Evolutionary conservation across 306 rosid genomes (phyloP), one percentile per base, ranked within the genome.

Genomic region (Lagenaria siceraria): DNA sequence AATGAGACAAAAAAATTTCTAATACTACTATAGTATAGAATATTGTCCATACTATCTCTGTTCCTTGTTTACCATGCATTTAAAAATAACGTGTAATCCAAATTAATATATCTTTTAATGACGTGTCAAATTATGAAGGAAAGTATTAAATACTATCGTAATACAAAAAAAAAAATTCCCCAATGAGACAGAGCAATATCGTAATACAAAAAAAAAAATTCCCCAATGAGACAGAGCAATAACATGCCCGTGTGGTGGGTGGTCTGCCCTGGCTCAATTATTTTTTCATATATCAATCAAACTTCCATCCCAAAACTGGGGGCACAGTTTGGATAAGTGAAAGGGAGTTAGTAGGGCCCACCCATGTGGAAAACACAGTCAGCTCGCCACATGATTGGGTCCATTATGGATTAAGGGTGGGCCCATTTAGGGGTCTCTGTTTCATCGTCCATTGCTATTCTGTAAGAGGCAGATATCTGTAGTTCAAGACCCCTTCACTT

Each of bases 271-370:
- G 8, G 10, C 77, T 73, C 72, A 10, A 22, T 74, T 42, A 73
- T 18, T 51, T 51, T 8, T 49, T 31, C 15, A 4, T 29, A 19
- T 29, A 48, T 49, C 43, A 51, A 66, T 40, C 74, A n/a, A 38
- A 73, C 77, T 73, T 31, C 43, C 59, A 73, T 73, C 40, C 76
- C 18, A 72, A 49, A 49, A 49, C 62, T 4, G 48, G 62, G 46
- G 77, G 40, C 77, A 29, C 46, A 52, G 62, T 52, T 73, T 73
- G 77, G 77, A 73, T 73, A 73, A 73, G 77, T 3, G 10, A 14
- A n/a, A 14, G 56, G 61, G 27, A 73, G 77, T 27, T 40, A 72
- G 60, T 24, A 21, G 1, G 77, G 77, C 17, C 77, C 77, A 73
- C 77, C 77, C 77, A 73, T 19, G 77, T 52, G 77, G 48, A 52